Evolutionary conservation across 768 basidiomycete species (phyloP), one percentile per base, ranked within the genome.

Genomic region (Clitopilus passeckerianus): DNA sequence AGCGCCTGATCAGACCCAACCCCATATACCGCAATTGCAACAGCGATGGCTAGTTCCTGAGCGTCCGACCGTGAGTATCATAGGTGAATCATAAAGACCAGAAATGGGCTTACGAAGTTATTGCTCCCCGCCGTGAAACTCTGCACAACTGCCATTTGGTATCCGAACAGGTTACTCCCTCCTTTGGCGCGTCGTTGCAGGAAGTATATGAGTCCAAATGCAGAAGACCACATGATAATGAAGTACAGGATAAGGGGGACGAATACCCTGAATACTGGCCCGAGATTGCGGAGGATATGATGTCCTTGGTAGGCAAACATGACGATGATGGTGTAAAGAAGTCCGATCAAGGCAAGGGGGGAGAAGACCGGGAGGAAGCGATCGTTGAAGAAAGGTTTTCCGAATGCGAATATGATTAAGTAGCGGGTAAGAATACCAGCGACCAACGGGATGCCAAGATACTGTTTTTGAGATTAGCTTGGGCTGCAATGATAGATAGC

Each of bases 191-290:
- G 67, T 44, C 77, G 66, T 10, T 75, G 69, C 15, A 86, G 73
- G 61, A 72, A 77, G 66, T 76, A 86, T 16, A 89, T 72, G n/a
- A 82, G 63, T 30, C 69, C 70, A 63, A 91, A 91, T 0, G 86
- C 81, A 0, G 76, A 71, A 2, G 77, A 75, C 88, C 90, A 93
- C 84, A 93, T 89, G 71, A 92, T 70, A 46, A 80, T 58, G 68
- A 93, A 93, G 73, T 94, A 94, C 34, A 90, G 74, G 22, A 90
- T 74, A 75, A 91, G 80, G 1, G 93, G 92, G 6, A 93, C 90
- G 65, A 90, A 85, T 1, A 90, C 84, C 16, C 91, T 83, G 72
- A 93, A 93, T 2, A 91, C 90, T 5, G 82, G 81, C 0, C 90
- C 86, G 34, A 94, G 75, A 66, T 92, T 86, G 60, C 86, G 77